A percentile compares a stretch with the other conserved stretches of the same genome.
Evolutionary conservation across 768 basidiomycete genomes (phyloP).

Genomic region (Daedalea quercina): DNA sequence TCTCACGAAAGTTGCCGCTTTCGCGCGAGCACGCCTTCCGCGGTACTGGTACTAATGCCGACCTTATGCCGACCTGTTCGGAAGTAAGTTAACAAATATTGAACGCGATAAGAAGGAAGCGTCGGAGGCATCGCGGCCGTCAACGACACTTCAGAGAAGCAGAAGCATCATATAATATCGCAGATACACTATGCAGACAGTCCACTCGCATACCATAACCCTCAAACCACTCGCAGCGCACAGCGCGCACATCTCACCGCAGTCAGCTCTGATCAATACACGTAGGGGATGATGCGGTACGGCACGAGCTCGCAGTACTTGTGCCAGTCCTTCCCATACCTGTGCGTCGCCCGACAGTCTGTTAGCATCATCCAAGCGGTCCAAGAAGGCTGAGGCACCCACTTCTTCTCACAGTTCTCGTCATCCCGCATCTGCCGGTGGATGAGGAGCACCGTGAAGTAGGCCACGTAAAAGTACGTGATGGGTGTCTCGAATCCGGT

Average conservation of each 20-base stretch:
- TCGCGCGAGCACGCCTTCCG: no score
- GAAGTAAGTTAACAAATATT: no score
- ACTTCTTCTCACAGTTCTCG: slow-evolving; percentile 87
- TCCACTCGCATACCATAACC: not conserved
- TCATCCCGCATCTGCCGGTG: slow-evolving; percentile 92
- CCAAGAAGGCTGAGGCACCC: slow-evolving; percentile 20
- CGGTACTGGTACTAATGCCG: no score
- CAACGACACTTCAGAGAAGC: not conserved
- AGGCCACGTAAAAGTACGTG: slow-evolving; percentile 91
- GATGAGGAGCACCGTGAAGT: slow-evolving; percentile 83
- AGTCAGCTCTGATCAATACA: slow-evolving; percentile 42
- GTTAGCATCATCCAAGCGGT: not conserved
- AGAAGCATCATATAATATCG: not conserved
- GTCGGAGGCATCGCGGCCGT: not conserved
- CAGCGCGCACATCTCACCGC: not conserved
- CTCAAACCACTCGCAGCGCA: not conserved
- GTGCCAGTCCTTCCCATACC: slow-evolving; percentile 93
- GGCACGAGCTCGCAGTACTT: slow-evolving; percentile 84
- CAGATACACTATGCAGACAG: not conserved
- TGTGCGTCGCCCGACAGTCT: slow-evolving; percentile 25
- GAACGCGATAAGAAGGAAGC: no score
- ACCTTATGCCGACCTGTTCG: no score
- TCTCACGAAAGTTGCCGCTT: no score
- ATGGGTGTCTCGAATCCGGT: slow-evolving; percentile 89
- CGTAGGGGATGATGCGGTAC: slow-evolving; percentile 79